These are phyloP conservation scores for Candida berthetii DNA, from an alignment of 805 yeast genomes.

Conservation along the genomic window DNA sequence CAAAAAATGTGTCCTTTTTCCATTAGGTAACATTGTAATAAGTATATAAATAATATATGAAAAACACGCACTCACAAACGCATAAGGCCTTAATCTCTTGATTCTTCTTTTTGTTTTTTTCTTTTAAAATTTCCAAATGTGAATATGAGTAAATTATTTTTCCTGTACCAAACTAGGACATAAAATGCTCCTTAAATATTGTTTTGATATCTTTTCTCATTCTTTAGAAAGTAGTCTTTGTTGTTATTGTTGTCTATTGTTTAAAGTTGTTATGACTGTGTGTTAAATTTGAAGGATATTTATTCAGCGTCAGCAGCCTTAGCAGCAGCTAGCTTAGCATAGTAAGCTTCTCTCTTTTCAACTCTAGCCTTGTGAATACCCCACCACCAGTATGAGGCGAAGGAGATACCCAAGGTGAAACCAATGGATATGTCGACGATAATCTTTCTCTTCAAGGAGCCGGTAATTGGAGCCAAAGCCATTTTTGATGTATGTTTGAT, in stretches of 20 bases:
- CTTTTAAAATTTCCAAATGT: no score
- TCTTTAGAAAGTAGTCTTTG: no score
- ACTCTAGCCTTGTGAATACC: constrained; percentile 72
- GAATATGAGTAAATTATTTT: no score
- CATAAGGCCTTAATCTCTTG: no score
- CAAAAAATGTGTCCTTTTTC: no score
- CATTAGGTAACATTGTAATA: no score
- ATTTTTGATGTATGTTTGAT: constrained; percentile 24
- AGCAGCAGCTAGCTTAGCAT: constrained; percentile 28
- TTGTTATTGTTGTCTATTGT: no score
- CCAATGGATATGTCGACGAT: constrained; percentile 75
- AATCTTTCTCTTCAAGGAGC: constrained; percentile 75
- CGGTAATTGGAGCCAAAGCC: constrained; percentile 85
- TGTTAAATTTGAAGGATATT: no score
- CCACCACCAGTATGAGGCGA: constrained; percentile 80
- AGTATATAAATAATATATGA: no score
- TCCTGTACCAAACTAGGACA: not conserved
- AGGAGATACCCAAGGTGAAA: constrained; percentile 51
- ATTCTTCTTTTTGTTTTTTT: no score
- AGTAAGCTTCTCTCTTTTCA: constrained; percentile 77
- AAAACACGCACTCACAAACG: no score
- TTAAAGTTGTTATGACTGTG: no score
- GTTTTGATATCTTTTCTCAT: not conserved
- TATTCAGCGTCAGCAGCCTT: constrained; percentile 20
- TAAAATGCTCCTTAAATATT: not conserved